Percentiles rank a stretch among this genome's conserved stretches.
Conservation (phyloP, 768 basidiomycete genomes). For the Sporobolomyces roseus region DNA sequence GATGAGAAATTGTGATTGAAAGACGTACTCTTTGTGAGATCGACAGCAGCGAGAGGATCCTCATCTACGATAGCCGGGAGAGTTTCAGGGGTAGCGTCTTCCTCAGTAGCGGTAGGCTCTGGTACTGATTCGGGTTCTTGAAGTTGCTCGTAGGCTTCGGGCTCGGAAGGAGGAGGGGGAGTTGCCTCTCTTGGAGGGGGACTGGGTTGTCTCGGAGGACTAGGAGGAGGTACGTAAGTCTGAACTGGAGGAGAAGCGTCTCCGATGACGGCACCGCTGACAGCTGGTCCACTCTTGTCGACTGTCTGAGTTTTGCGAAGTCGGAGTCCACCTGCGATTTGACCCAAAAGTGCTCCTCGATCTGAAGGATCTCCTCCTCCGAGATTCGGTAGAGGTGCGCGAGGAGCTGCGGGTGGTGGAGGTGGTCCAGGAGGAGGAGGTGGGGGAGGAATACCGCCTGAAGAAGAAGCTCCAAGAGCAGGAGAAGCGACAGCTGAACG, state of each 20-base stretch:
- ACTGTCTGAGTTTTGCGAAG: constrained; percentile 73
- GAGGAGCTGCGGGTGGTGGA: constrained; percentile 45
- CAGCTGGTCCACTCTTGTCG: constrained; percentile 68
- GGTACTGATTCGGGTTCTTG: not conserved
- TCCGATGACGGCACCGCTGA: constrained; percentile 74
- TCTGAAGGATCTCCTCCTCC: constrained; percentile 54
- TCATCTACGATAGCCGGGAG: constrained; percentile 48
- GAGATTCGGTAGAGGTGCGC: constrained; percentile 45
- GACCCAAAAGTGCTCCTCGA: constrained; percentile 64
- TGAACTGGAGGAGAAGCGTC: constrained; percentile 67
- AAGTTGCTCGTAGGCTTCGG: constrained; percentile 18
- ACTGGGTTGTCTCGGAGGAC: constrained; percentile 44
- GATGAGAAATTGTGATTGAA: not conserved
- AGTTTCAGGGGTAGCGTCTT: constrained; percentile 54
- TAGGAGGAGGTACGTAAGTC: constrained; percentile 55
- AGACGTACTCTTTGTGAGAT: constrained; percentile 48
- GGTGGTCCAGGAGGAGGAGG: constrained; percentile 45
- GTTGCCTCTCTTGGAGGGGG: no score
- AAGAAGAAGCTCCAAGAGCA: constrained; percentile 11
- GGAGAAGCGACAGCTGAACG: constrained; percentile 42
- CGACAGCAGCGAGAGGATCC: constrained; percentile 48
- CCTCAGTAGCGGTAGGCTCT: constrained; percentile 54
- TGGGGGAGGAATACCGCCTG: constrained; percentile 32
- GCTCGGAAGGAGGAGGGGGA: constrained; percentile 49
- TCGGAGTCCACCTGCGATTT: constrained; percentile 71